A percentile compares a stretch with the other conserved stretches of the same genome.
phyloP scores from a whole-genome alignment of 2,329 filamentous ascomycete species.

The Berkeleyomyces rouxiae region DNA sequence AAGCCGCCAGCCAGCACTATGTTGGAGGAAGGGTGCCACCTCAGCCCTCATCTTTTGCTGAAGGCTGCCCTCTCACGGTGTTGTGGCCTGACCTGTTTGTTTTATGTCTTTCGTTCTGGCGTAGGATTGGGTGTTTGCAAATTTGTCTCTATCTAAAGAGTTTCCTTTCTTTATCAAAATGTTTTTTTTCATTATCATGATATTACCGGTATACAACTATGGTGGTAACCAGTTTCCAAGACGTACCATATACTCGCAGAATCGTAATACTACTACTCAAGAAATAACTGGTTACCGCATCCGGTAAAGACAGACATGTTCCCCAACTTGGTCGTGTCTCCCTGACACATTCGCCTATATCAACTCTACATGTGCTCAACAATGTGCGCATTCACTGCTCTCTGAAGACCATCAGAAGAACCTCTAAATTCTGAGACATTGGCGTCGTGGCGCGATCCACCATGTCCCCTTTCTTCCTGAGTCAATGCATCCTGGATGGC shows the following conservation, averaged over 20 bases:
- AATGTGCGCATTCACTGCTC: constrained; percentile 64
- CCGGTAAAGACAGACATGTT: not conserved
- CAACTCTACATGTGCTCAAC: constrained; percentile 64
- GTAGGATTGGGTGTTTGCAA: constrained; percentile 9
- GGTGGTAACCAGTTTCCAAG: not conserved
- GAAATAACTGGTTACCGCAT: not conserved
- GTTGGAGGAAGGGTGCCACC: not conserved
- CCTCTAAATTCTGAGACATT: constrained; percentile 35
- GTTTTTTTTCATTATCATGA: constrained; percentile 13
- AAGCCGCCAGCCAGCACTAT: not conserved
- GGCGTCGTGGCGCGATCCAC: constrained; percentile 26
- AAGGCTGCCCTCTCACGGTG: not conserved
- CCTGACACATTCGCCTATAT: not conserved
- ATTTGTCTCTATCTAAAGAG: constrained; percentile 7
- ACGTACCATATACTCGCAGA: not conserved
- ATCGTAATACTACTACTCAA: not conserved
- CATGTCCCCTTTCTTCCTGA: constrained; percentile 15
- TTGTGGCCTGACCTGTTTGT: not conserved
- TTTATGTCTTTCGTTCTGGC: constrained; percentile 9
- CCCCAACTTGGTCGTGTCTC: not conserved
- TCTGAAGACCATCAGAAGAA: constrained; percentile 49
- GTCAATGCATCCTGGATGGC: constrained; percentile 28
- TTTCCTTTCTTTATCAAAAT: not conserved
- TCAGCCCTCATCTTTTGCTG: not conserved
- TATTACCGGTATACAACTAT: not conserved